These are phyloP conservation scores for Talaromyces wortmannii DNA, from an alignment of 495 filamentous ascomycete genomes.

Conservation along the genomic window DNA sequence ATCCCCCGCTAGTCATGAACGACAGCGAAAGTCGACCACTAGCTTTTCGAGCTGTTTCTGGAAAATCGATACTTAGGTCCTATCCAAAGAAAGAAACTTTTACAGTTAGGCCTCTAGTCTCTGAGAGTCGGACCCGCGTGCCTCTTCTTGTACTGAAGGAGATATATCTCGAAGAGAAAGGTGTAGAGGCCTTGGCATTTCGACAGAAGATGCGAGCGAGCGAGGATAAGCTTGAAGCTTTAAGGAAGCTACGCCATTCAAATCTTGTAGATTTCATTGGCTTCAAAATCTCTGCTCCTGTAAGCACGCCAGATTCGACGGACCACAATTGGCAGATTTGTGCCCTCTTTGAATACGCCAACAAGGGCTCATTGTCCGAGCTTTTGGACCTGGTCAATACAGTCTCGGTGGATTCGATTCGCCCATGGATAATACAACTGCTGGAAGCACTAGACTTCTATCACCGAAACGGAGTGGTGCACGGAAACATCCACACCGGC, in stretches of 20 bases:
- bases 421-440: slow-evolving; percentile 83
- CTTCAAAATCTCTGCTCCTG: slow-evolving; percentile 60
- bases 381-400: slow-evolving; percentile 69
- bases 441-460: slow-evolving; percentile 83
- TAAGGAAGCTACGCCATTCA: slow-evolving; percentile 69
- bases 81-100: slow-evolving; percentile 51
- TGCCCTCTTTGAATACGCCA: slow-evolving; percentile 68
- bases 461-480: slow-evolving; percentile 74
- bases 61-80: slow-evolving; percentile 53
- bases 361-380: slow-evolving; percentile 77
- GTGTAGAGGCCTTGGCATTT: slow-evolving; percentile 39
- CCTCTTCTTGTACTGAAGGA: slow-evolving; percentile 66
- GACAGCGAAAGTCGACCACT: slow-evolving; percentile 49
- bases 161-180: slow-evolving; percentile 27
- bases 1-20: slow-evolving; percentile 56
- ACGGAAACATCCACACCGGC: slow-evolving; percentile 67
- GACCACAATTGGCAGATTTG: slow-evolving; percentile 65
- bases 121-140: slow-evolving; percentile 37
- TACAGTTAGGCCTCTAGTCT: slow-evolving; percentile 58
- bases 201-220: slow-evolving; percentile 47
- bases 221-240: slow-evolving; percentile 67
- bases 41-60: slow-evolving; percentile 57
- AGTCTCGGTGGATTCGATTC: slow-evolving; percentile 63
- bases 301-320: slow-evolving; percentile 15
- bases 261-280: slow-evolving; percentile 72